Evolutionary conservation across 495 filamentous ascomycete species (phyloP).

Genomic region (Penicillium samsonianum): DNA sequence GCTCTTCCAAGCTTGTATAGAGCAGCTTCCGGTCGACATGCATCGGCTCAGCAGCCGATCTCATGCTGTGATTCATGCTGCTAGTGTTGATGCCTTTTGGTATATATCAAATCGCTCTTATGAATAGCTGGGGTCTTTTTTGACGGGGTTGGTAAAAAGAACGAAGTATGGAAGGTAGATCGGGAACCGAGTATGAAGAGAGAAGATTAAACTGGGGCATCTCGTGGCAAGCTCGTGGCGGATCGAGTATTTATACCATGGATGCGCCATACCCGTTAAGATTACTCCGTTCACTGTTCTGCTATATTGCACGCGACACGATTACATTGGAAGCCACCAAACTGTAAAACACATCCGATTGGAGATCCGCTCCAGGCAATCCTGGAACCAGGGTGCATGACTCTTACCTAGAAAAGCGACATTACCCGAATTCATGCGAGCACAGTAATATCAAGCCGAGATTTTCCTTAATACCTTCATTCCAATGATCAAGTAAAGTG

Average conservation of each 20-base stretch:
- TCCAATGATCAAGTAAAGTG: not conserved
- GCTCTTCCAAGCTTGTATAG: conserved; percentile 65
- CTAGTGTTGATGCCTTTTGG: not conserved
- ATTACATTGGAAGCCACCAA: conserved; percentile 1
- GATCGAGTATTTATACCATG: conserved; percentile 21
- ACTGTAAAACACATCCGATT: conserved; percentile 10
- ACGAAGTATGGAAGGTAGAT: not conserved
- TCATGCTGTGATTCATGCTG: conserved; percentile 25
- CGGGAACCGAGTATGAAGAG: conserved; percentile 1
- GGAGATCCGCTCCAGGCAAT: conserved; percentile 5
- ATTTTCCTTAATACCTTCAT: not conserved
- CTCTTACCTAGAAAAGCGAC: conserved; percentile 14
- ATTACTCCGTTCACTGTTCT: not conserved
- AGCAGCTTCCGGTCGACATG: conserved; percentile 70
- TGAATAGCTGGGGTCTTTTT: not conserved
- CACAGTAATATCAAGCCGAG: not conserved
- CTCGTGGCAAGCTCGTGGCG: conserved; percentile 24
- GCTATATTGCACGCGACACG: not conserved
- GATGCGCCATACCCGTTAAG: not conserved
- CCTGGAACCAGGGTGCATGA: conserved; percentile 6
- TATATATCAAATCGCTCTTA: not conserved
- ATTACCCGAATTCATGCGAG: conserved; percentile 13
- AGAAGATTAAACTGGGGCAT: conserved; percentile 17
- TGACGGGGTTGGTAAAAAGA: not conserved
- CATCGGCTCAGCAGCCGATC: conserved; percentile 28